A percentile compares a stretch with the other conserved stretches of the same genome.
Evolutionary conservation across 140 eudicot species (phyloP).

Genomic region (Erigeron philadelphicus): DNA sequence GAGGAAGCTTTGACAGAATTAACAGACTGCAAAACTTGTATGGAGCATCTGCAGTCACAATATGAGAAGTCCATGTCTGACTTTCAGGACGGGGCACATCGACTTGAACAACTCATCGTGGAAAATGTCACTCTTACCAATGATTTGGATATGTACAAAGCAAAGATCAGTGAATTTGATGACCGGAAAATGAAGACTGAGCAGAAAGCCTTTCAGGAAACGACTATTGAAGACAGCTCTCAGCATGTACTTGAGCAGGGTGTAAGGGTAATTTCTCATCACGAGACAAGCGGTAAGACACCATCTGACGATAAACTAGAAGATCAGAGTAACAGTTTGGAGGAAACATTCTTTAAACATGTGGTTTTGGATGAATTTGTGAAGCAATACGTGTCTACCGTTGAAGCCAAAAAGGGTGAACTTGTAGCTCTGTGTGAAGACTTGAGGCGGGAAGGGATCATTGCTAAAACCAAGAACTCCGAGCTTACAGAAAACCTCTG

Average conservation of each 20-base stretch:
- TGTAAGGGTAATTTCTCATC: no score
- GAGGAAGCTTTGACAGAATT: conserved; percentile 41
- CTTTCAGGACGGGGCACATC: conserved; percentile 34
- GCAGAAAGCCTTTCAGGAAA: conserved; percentile 19
- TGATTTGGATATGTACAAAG: conserved; percentile 36
- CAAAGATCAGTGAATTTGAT: conserved; percentile 33
- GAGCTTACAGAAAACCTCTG: conserved; percentile 45
- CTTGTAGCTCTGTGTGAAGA: conserved; percentile 47
- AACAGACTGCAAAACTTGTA: conserved; percentile 26
- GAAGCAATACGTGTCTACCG: conserved; percentile 42
- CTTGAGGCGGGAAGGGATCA: conserved; percentile 36
- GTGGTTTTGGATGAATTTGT: conserved; percentile 59
- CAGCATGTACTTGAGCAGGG: conserved; percentile 19
- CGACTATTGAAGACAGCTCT: conserved; percentile 17
- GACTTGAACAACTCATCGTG: conserved; percentile 40
- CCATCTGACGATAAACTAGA: conserved; percentile 30
- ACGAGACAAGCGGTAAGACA: conserved; percentile 18
- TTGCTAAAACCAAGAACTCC: conserved; percentile 40
- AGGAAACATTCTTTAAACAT: conserved; percentile 55
- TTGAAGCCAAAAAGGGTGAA: conserved; percentile 49
- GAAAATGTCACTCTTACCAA: conserved; percentile 42
- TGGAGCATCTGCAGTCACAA: conserved; percentile 39
- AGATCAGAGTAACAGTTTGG: conserved; percentile 41
- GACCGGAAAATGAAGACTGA: conserved; percentile 19
- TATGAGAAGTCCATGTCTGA: conserved; percentile 35